phyloP scores from a whole-genome alignment of 2,329 filamentous ascomycete species.

The Tympanopsis confertula region DNA sequence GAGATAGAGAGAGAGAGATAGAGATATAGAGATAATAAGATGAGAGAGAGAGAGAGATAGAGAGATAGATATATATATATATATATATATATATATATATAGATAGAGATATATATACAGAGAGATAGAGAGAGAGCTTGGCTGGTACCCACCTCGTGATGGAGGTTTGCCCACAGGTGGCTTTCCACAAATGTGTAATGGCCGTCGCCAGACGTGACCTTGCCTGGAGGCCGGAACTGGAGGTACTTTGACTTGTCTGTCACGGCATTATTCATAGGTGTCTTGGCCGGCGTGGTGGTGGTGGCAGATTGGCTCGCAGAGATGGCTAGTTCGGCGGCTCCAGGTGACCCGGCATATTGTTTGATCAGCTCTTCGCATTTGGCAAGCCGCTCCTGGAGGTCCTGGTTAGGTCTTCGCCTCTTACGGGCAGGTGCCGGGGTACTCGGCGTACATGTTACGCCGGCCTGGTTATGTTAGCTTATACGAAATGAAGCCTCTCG shows the following conservation, averaged over 20 bases:
- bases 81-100: no score
- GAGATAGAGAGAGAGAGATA: no score
- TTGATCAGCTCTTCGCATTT: conserved; percentile 46
- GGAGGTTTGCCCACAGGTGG: conserved; percentile 37
- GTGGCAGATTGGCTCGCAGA: conserved; percentile 8
- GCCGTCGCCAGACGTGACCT: conserved; percentile 42
- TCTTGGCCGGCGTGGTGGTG: conserved; percentile 9
- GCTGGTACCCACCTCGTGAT: conserved; percentile 37
- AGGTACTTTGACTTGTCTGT: conserved; percentile 4
- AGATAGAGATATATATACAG: not conserved
- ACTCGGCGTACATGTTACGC: conserved; percentile 46
- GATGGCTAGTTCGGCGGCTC: conserved; percentile 7
- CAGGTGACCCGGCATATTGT: conserved; percentile 33
- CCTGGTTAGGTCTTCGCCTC: conserved; percentile 45
- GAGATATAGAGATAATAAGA: no score
- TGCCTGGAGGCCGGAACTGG: conserved; percentile 33
- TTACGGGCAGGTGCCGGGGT: conserved; percentile 48
- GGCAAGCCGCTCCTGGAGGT: conserved; percentile 47
- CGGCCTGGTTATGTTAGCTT: conserved; percentile 28
- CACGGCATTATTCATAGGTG: conserved; percentile 2
- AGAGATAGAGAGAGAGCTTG: not conserved
- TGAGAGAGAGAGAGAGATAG: no score
- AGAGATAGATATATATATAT: no score
- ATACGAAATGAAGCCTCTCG: conserved; percentile 2
- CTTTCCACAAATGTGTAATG: conserved; percentile 46